These are phyloP conservation scores for Termitomyces sp. DNA, from an alignment of 768 basidiomycete species.

Conservation along the genomic window DNA sequence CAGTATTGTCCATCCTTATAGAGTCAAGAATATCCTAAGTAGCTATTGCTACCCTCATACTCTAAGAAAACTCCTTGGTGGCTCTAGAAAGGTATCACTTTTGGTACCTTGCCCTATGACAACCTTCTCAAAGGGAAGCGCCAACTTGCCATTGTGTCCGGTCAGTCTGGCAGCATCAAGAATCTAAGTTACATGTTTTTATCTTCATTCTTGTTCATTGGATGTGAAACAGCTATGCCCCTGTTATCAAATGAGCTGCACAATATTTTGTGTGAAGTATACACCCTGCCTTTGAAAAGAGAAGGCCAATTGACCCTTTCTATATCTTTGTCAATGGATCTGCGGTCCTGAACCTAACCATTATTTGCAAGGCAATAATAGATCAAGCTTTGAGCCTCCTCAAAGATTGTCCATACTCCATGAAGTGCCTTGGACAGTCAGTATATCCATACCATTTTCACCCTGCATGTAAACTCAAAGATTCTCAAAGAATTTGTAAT, in stretches of 20 bases:
- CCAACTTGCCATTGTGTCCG: constrained; percentile 11
- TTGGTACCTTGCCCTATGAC: constrained; percentile 13
- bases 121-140: constrained; percentile 11
- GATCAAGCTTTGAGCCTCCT: constrained; percentile 8
- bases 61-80: constrained; percentile 5
- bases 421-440: constrained; percentile 15
- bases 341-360: constrained; percentile 7
- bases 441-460: background rate
- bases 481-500: constrained; percentile 6
- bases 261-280: constrained; percentile 10
- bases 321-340: constrained; percentile 10
- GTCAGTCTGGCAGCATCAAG: constrained; percentile 13
- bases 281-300: background rate
- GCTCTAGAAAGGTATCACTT: constrained; percentile 10
- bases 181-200: background rate
- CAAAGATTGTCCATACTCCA: constrained; percentile 11
- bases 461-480: background rate
- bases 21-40: background rate
- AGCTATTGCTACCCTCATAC: constrained; percentile 5
- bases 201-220: background rate
- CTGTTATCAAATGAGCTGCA: constrained; percentile 9
- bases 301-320: constrained; percentile 6
- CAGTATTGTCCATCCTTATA: no score
- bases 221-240: constrained; percentile 4
- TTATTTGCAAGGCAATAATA: constrained; percentile 9